Percentiles rank a stretch among this genome's conserved stretches.
These are phyloP conservation scores for Yamadazyma oceani DNA, from an alignment of 1,139 yeast genomes.

Conservation along the genomic window DNA sequence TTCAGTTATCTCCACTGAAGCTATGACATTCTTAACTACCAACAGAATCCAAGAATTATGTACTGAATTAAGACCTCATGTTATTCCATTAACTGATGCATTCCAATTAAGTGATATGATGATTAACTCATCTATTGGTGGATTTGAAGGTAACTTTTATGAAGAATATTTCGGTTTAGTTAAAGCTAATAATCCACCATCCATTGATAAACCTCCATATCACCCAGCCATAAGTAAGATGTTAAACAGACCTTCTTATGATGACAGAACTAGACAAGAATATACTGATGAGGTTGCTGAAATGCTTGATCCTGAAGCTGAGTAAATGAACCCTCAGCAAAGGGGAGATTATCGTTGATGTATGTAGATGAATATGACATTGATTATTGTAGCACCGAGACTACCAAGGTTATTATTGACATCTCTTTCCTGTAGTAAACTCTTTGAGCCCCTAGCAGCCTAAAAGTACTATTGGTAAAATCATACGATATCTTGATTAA, in stretches of 20 bases:
- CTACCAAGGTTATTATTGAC: no score
- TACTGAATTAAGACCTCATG: slow-evolving; percentile 43
- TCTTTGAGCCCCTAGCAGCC: no score
- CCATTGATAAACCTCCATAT: slow-evolving; percentile 41
- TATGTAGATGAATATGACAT: no score
- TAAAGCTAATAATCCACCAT: slow-evolving; percentile 39
- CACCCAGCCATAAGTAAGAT: slow-evolving; percentile 32
- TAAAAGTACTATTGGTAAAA: no score
- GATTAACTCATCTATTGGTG: slow-evolving; percentile 45
- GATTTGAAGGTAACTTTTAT: slow-evolving; percentile 46
- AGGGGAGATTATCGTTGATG: no score
- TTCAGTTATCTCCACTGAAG: slow-evolving; percentile 32
- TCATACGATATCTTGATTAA: no score
- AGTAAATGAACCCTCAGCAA: neutral
- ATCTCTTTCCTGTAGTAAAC: no score
- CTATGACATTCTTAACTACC: slow-evolving; percentile 34
- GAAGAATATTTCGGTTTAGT: slow-evolving; percentile 45
- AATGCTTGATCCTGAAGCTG: slow-evolving; percentile 23
- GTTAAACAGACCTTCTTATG: slow-evolving; percentile 40
- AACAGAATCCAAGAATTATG: slow-evolving; percentile 36
- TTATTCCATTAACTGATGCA: slow-evolving; percentile 47
- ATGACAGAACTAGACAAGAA: slow-evolving; percentile 42
- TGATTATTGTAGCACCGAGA: no score
- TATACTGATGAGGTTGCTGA: slow-evolving; percentile 38
- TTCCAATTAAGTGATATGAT: slow-evolving; percentile 48